Evolutionary conservation across 2,329 filamentous ascomycete species (phyloP), one percentile per base, ranked within the genome.

Genomic region (Trichoderma asperellum): DNA sequence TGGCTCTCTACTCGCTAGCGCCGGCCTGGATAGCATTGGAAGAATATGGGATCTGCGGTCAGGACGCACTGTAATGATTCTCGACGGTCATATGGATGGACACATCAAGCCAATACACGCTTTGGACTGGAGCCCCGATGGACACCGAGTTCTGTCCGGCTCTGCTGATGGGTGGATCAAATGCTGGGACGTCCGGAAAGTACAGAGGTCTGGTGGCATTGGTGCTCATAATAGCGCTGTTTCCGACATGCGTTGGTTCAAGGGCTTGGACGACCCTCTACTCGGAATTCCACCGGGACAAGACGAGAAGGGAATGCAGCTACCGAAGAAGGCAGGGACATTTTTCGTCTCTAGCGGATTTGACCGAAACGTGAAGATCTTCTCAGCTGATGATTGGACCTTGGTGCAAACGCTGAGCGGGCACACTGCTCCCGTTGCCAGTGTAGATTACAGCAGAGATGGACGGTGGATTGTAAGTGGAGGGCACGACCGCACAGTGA

Each of bases 141-240:
- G 95, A 6, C 91, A 97, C 78, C 89, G 96, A n/a, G 88, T 98
- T 10, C 84, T 98, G n/a, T 94, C 94, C 0, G 94, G 94, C 1
- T 96, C 94, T 16, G 93, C 91, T 2, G 96, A 99, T 77, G 95
- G 95, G 21, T 98, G 96, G 88, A 90, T 97, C 76, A 98, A 97
- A 80, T 97, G 95, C 81, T 99, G 96, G 96, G 96, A 99, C 77
- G 86, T 99, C 64, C 89, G 96, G 57, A 95, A 96, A 75, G 94
- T 98, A 60, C 88, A 92, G 74, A 90, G 90, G 72, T 91, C 88
- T 0, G 95, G 93, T 14, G 92, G 92, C 21, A 91, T 99, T 58
- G 96, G 95, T 60, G 95, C 96, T 7, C 96, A 99, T 79, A 91
- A 89, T 61, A 95, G 93, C 72, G 92, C 96, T 40, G 94, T 99